Base-by-base conservation (phyloP, 2,329 filamentous ascomycete species). In the Colletotrichum cuscutae region DNA sequence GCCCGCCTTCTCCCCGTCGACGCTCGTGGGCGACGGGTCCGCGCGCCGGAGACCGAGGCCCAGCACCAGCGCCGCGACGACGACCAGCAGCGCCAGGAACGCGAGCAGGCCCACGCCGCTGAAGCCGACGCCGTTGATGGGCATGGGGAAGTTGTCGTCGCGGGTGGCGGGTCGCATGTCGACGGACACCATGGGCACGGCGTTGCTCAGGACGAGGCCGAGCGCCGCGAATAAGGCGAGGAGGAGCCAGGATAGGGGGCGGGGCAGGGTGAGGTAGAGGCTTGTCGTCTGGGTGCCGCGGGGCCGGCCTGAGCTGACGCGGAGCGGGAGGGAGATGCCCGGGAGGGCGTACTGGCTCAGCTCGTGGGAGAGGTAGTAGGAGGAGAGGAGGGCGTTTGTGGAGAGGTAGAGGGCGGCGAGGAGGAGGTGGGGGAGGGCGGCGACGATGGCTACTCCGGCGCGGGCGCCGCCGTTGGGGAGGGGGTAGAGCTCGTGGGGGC, bases 361-460 rank as follows among this genome's bases (percentile, higher is more conserved):
- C 77, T 89, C 88, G 78, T 87, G 84, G 1, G 86, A 87, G 52
- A 89, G 80, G 76, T 82, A 87, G 78, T 85, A 87, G 3, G 82
- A 79, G 2, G 85, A 86, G 15, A 89, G 77, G 26, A 88, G 81
- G 5, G 83, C 79, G 79, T 89, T 88, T 59, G 80, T 80, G 12
- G 82, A 77, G 37, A 89, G 78, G 78, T 89, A 89, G 9, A 89
- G 81, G 13, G 81, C 68, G 6, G 81, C 85, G 15, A 89, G 79
- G 24, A 88, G 82, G 5, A 89, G 77, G 11, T 89, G 88, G 1
- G 88, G 87, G 12, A 88, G 77, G 28, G 83, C 81, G 12, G 83
- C 80, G n/a, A 89, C 62, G 35, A 89, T 74, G 4, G 81, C 78
- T 8, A 81, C 76, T 4, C 78, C 79, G 46, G 79, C 76, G 7